Conservation (phyloP, 1,284 basidiomycete species). For the Violaceomyces palustris region DNA sequence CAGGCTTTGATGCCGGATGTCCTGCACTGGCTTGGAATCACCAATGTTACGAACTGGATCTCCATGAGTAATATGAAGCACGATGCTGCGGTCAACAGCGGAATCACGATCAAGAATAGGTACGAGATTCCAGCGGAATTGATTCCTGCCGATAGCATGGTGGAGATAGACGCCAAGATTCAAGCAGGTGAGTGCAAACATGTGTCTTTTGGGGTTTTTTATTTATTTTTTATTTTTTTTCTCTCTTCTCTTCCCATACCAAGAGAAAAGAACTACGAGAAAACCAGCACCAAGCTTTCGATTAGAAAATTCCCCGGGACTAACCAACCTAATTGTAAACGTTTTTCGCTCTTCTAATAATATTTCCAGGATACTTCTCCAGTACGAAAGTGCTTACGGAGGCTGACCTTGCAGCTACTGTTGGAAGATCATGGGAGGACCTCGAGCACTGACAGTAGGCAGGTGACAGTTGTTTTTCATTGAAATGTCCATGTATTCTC, state of each 20-base stretch:
- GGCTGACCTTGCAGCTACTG: constrained; percentile 55
- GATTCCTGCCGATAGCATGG: constrained; percentile 35
- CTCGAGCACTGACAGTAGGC: constrained; percentile 10
- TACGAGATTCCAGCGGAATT: constrained; percentile 47
- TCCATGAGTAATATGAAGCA: constrained; percentile 96
- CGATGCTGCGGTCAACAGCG: constrained; percentile 70
- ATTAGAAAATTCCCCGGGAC: too few species aligned
- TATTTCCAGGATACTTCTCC: constrained; percentile 34
- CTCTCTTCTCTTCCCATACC: too few species aligned
- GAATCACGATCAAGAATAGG: constrained; percentile 68
- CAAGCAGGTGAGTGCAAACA: constrained; percentile 67
- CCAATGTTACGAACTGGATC: constrained; percentile 54
- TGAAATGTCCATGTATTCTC: too few species aligned
- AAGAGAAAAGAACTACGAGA: too few species aligned
- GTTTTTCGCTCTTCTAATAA: too few species aligned
- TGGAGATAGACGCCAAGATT: constrained; percentile 58
- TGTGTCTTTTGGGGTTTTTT: too few species aligned
- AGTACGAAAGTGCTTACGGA: constrained; percentile 27
- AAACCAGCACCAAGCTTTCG: too few species aligned
- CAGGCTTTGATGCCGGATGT: constrained; percentile 88
- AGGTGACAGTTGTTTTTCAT: too few species aligned
- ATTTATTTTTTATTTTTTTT: too few species aligned
- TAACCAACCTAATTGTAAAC: too few species aligned
- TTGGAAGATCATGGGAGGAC: constrained; percentile 77
- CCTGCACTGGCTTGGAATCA: constrained; percentile 55